Evolutionary conservation across 495 filamentous ascomycete species (phyloP).

Genomic region (Aspergillus ostianus): DNA sequence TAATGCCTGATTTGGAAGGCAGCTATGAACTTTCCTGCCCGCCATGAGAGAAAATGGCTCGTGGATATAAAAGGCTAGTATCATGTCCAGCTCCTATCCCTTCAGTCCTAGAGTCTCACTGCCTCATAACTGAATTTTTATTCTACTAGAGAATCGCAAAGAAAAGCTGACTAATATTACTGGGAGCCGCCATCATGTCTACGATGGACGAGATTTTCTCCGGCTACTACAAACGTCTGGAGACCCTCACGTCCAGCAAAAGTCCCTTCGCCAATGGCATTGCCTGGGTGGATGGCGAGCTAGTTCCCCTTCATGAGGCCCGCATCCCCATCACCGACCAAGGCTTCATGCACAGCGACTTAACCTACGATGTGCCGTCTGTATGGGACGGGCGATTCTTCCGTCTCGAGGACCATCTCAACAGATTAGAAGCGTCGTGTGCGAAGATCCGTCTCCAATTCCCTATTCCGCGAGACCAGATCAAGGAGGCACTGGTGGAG

Average conservation of each 20-base stretch:
- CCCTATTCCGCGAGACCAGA: conserved; percentile 26
- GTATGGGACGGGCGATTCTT: conserved; percentile 40
- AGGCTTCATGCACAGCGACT: conserved; percentile 39
- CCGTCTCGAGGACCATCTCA: conserved; percentile 36
- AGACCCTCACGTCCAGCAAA: conserved; percentile 22
- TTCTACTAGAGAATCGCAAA: no score
- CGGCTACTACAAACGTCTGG: conserved; percentile 25
- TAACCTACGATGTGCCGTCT: conserved; percentile 40
- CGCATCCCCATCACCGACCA: conserved; percentile 38
- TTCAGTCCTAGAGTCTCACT: neutral
- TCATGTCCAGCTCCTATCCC: neutral
- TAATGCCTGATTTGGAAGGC: neutral
- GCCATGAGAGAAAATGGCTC: no score
- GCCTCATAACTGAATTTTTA: no score
- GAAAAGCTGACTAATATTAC: neutral
- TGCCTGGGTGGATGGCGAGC: conserved; percentile 34
- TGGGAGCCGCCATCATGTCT: conserved; percentile 17
- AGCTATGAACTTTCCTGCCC: neutral
- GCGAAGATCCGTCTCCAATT: conserved; percentile 32
- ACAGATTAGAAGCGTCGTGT: conserved; percentile 31
- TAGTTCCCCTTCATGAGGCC: conserved; percentile 30
- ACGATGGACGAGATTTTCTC: conserved; percentile 31
- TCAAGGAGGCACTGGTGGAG: conserved; percentile 31
- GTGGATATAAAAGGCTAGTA: no score
- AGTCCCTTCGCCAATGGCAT: conserved; percentile 33